Evolutionary conservation across 108 stramenopile species (phyloP).

Genomic region (Nitzschia inconspicua): DNA sequence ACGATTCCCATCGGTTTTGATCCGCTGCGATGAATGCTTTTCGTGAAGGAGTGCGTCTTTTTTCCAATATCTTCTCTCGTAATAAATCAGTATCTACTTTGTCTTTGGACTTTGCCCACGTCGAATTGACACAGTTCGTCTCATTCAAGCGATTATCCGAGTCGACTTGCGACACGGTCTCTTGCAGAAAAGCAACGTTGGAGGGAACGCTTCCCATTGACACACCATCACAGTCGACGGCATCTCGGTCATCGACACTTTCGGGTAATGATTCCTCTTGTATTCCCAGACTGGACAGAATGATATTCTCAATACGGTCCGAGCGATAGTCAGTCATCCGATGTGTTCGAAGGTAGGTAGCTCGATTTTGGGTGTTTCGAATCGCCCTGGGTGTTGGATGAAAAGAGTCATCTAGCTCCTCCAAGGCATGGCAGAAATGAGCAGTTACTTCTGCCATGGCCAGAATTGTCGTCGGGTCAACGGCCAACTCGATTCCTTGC

Average conservation of each 20-base stretch:
- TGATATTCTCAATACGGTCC: constrained; percentile 40
- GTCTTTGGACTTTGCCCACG: constrained; percentile 10
- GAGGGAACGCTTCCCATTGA: constrained; percentile 13
- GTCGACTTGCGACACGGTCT: background rate
- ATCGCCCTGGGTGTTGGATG: constrained; percentile 7
- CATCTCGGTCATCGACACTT: constrained; percentile 1
- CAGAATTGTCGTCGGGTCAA: constrained; percentile 56
- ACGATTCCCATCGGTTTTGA: background rate
- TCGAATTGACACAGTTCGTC: background rate
- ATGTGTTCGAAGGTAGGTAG: constrained; percentile 3
- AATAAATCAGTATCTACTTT: constrained; percentile 14
- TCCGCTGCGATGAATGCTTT: background rate
- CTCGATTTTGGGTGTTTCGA: constrained; percentile 23
- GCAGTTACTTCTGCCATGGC: constrained; percentile 83
- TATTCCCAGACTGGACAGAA: constrained; percentile 41
- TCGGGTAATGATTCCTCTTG: background rate
- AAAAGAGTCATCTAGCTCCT: constrained; percentile 30
- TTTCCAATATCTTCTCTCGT: constrained; percentile 12
- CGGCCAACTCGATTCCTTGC: constrained; percentile 49
- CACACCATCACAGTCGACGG: constrained; percentile 7
- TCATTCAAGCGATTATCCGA: background rate
- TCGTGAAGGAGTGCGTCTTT: background rate
- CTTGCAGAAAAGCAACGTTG: constrained; percentile 1
- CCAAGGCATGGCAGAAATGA: constrained; percentile 75
- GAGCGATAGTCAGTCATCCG: constrained; percentile 26